These are phyloP conservation scores for Phoma sp. DNA, from an alignment of 2,329 filamentous ascomycete genomes.

Conservation along the genomic window DNA sequence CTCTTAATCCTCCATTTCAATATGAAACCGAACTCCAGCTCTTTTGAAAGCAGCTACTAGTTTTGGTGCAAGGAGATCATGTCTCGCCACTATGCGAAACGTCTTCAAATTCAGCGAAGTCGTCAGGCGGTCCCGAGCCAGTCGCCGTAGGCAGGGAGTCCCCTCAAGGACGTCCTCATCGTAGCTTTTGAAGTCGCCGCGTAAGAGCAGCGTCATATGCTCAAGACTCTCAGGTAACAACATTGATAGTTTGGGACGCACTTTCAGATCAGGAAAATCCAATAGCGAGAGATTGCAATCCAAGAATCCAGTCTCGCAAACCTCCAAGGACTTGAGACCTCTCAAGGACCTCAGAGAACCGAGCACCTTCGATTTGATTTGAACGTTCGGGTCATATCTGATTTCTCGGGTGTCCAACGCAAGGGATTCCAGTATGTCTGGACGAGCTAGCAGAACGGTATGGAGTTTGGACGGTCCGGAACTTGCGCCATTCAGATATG, in stretches of 20 bases:
- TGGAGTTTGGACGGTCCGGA: constrained; percentile 14
- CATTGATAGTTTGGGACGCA: constrained; percentile 3
- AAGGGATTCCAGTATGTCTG: constrained; percentile 24
- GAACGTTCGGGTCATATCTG: not conserved
- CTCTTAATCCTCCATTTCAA: not conserved
- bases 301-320: constrained; percentile 22
- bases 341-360: constrained; percentile 20
- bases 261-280: not conserved
- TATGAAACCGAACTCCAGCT: not conserved
- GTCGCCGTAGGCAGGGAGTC: constrained; percentile 1
- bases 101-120: constrained; percentile 10
- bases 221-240: constrained; percentile 20
- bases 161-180: constrained; percentile 1
- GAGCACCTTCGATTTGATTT: not conserved
- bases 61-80: not conserved
- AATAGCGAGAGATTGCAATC: not conserved
- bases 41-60: not conserved
- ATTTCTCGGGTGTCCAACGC: constrained; percentile 22
- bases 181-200: not conserved
- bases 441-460: constrained; percentile 19
- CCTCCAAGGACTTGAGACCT: constrained; percentile 13
- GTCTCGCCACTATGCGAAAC: not conserved
- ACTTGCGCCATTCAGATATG: not conserved
- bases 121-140: constrained; percentile 12
- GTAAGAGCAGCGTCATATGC: constrained; percentile 14